These are phyloP conservation scores for Wickerhamomyces mucosus DNA, from an alignment of 805 yeast genomes.

Conservation along the genomic window DNA sequence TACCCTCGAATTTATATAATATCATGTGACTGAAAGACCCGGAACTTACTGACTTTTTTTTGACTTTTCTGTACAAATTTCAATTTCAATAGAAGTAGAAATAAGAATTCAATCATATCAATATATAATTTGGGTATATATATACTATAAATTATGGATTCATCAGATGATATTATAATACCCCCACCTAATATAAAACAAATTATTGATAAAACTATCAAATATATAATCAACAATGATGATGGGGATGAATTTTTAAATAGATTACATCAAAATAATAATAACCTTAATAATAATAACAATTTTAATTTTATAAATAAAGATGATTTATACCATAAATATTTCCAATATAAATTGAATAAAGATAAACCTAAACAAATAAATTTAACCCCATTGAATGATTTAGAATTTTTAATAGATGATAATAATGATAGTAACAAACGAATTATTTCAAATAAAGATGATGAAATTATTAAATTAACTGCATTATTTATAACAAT, in stretches of 20 bases:
- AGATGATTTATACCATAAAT: slow-evolving; percentile 45
- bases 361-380: slow-evolving; percentile 5
- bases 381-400: slow-evolving; percentile 4
- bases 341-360: slow-evolving; percentile 40
- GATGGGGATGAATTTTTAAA: slow-evolving; percentile 51
- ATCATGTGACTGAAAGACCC: too few species aligned
- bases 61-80: too few species aligned
- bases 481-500: slow-evolving; percentile 63
- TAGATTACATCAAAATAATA: slow-evolving; percentile 33
- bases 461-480: slow-evolving; percentile 58
- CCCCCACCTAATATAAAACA: slow-evolving; percentile 45
- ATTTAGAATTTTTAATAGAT: slow-evolving; percentile 9
- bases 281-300: too few species aligned
- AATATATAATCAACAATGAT: slow-evolving; percentile 64
- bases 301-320: slow-evolving; percentile 58
- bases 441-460: slow-evolving; percentile 44
- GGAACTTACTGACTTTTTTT: too few species aligned
- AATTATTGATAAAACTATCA: slow-evolving; percentile 63
- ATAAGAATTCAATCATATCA: too few species aligned
- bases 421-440: too few species aligned
- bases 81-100: too few species aligned
- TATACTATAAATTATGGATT: slow-evolving; percentile 12
- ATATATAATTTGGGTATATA: too few species aligned
- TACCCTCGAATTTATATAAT: too few species aligned
- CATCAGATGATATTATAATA: slow-evolving; percentile 35